phyloP scores from a whole-genome alignment of 1,284 basidiomycete genomes.

The Kwoniella shivajii region DNA sequence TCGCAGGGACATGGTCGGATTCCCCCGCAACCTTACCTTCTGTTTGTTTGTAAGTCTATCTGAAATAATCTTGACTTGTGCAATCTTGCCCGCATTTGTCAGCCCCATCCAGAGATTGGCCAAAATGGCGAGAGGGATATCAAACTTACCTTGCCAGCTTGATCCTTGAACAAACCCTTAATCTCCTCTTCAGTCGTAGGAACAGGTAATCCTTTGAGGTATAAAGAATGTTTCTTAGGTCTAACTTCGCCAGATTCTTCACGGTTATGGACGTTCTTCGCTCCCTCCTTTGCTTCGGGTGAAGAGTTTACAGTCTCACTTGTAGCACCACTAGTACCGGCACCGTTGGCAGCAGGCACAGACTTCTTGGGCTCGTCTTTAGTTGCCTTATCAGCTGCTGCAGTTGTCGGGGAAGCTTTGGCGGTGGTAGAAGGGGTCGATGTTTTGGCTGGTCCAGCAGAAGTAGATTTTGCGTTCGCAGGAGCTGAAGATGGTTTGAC shows the following conservation, averaged over 20 bases:
- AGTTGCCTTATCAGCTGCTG: slow-evolving; percentile 20
- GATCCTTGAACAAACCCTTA: slow-evolving; percentile 66
- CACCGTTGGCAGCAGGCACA: slow-evolving; percentile 22
- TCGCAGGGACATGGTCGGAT: not conserved
- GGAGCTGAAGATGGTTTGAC: slow-evolving; percentile 2
- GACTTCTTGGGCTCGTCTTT: slow-evolving; percentile 41
- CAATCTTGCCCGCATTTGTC: slow-evolving; percentile 61
- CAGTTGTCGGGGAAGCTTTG: slow-evolving; percentile 51
- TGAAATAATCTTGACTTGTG: slow-evolving; percentile 65
- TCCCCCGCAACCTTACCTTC: slow-evolving; percentile 23
- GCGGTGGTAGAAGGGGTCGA: not conserved
- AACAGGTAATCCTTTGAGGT: slow-evolving; percentile 66
- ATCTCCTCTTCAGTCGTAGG: slow-evolving; percentile 69
- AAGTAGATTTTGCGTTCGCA: not conserved
- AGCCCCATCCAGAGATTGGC: slow-evolving; percentile 6
- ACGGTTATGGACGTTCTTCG: slow-evolving; percentile 43
- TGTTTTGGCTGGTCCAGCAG: not conserved
- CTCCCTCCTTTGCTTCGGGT: slow-evolving; percentile 18
- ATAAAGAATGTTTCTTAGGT: slow-evolving; percentile 79
- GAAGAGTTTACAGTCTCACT: slow-evolving; percentile 15
- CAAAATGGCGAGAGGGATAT: not conserved
- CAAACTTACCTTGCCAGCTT: slow-evolving; percentile 39
- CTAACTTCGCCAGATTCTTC: slow-evolving; percentile 66
- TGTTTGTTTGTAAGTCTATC: slow-evolving; percentile 52
- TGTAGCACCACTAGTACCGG: slow-evolving; percentile 3